Evolutionary conservation across 345 rosid species (phyloP).

Genomic region (Eucalyptus polyanthemos): DNA sequence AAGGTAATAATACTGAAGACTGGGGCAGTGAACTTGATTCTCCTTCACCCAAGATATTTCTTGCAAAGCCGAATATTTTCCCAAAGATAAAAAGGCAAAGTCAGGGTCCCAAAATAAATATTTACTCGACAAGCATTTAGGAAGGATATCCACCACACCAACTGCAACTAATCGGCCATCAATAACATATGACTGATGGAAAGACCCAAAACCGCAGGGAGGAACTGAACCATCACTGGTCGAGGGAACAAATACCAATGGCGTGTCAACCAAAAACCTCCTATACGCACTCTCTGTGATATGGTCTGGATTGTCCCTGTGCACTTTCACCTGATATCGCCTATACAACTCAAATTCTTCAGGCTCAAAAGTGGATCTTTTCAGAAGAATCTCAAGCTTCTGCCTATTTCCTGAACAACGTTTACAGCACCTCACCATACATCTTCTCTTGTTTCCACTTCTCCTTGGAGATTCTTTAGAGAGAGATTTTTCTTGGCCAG

Average conservation of each 20-base stretch:
- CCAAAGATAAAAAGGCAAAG: constrained; percentile 69
- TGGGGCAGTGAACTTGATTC: constrained; percentile 49
- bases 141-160: constrained; percentile 89
- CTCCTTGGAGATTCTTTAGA: constrained; percentile 26
- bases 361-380: constrained; percentile 78
- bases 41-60: constrained; percentile 78
- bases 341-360: constrained; percentile 79
- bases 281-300: constrained; percentile 52
- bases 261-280: constrained; percentile 80
- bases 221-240: constrained; percentile 60
- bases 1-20: constrained; percentile 87
- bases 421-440: constrained; percentile 16
- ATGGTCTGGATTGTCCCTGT: constrained; percentile 47
- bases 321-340: constrained; percentile 80
- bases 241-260: constrained; percentile 52
- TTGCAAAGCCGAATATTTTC: constrained; percentile 86
- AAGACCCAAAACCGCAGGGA: constrained; percentile 85
- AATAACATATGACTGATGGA: constrained; percentile 85
- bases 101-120: constrained; percentile 99
- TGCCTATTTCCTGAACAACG: constrained; percentile 23
- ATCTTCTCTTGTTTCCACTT: constrained; percentile 24
- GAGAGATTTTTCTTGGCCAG: constrained; percentile 9
- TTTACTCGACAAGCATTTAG: constrained; percentile 89
- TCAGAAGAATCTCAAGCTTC: constrained; percentile 68
- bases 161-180: constrained; percentile 87